Conservation (phyloP, 2,329 filamentous ascomycete genomes). For the Emericellopsis atlantica region DNA sequence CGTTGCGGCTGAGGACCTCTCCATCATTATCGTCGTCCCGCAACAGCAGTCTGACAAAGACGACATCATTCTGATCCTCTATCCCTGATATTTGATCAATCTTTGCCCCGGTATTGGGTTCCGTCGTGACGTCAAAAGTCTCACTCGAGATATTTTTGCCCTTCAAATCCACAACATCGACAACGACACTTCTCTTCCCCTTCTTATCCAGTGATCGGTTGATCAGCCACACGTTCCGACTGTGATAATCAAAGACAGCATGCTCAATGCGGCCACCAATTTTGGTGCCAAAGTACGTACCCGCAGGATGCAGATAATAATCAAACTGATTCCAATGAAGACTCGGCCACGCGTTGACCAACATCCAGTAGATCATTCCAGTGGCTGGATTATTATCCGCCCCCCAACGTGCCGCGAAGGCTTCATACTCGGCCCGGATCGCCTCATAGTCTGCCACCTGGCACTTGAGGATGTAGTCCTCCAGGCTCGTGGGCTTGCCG, state of each 20-base stretch:
- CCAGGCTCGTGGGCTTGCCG: conserved; percentile 34
- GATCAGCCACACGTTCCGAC: conserved; percentile 33
- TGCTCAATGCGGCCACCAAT: conserved; percentile 35
- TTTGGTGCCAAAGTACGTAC: conserved; percentile 48
- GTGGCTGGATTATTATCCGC: conserved; percentile 35
- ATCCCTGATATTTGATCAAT: conserved; percentile 9
- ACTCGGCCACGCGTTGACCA: conserved; percentile 52
- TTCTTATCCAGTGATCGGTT: conserved; percentile 32
- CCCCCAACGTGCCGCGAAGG: conserved; percentile 36
- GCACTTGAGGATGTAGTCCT: conserved; percentile 46
- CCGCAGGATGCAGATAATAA: conserved; percentile 45
- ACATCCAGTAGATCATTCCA: conserved; percentile 55
- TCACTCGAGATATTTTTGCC: conserved; percentile 28
- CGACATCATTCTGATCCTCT: conserved; percentile 23
- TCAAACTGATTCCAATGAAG: conserved; percentile 56
- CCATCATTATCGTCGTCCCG: conserved; percentile 11
- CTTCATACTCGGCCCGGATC: conserved; percentile 46
- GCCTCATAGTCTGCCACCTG: conserved; percentile 55
- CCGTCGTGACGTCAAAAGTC: conserved; percentile 18
- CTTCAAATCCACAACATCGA: conserved; percentile 35
- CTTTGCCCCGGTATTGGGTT: conserved; percentile 29
- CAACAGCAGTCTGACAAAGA: conserved; percentile 37
- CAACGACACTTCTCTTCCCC: conserved; percentile 26
- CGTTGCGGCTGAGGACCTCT: conserved; percentile 36
- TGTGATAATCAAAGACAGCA: conserved; percentile 39